Evolutionary conservation across 805 yeast species (phyloP).

Genomic region (Grigorovia humatica): DNA sequence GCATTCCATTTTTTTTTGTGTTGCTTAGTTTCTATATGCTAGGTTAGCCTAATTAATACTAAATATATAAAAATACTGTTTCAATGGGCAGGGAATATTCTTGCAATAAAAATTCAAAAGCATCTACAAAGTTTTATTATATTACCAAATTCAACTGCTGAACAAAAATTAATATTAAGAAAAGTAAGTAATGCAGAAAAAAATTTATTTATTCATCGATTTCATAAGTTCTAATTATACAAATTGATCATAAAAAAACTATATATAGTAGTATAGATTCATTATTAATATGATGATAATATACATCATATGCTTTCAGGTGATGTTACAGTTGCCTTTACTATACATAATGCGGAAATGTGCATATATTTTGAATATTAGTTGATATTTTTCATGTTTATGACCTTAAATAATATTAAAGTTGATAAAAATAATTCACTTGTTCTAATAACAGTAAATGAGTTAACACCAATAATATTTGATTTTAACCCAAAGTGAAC

Average conservation of each 20-base stretch:
- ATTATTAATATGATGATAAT: background rate
- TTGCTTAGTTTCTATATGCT: too few relatives aligned
- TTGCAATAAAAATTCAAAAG: too few relatives aligned
- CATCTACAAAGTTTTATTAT: too few relatives aligned
- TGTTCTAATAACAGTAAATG: too few relatives aligned
- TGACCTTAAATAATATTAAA: background rate
- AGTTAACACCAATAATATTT: constrained; percentile 33
- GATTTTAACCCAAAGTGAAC: constrained; percentile 24
- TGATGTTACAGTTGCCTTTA: background rate
- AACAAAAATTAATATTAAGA: too few relatives aligned
- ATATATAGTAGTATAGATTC: background rate
- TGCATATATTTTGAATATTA: constrained; percentile 1
- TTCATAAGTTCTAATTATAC: background rate
- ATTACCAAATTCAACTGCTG: too few relatives aligned
- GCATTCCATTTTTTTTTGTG: background rate
- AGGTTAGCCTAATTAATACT: too few relatives aligned
- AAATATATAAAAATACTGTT: too few relatives aligned
- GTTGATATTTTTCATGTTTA: background rate
- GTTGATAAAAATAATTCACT: background rate
- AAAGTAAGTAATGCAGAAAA: background rate
- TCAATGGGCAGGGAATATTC: too few relatives aligned
- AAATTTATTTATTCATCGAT: background rate
- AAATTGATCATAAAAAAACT: background rate
- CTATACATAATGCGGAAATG: background rate
- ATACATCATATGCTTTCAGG: background rate